Conservation (phyloP, 257 asterid species). For the Gardenia jasminoides region DNA sequence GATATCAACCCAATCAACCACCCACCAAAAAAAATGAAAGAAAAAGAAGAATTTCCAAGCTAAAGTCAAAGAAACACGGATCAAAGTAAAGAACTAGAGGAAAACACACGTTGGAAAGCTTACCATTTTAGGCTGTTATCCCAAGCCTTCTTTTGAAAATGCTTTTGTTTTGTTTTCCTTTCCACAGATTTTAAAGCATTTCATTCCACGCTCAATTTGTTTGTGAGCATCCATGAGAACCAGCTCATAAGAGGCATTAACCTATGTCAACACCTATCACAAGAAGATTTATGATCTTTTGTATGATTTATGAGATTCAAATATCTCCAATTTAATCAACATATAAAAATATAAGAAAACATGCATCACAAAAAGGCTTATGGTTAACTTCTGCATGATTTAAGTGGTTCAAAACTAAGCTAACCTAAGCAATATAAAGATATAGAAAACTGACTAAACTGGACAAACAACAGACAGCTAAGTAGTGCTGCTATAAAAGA, state of each 20-base stretch:
- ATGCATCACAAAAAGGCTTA: constrained; percentile 50
- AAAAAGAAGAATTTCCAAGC: too few species aligned
- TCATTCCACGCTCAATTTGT: constrained; percentile 97
- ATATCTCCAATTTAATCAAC: background rate
- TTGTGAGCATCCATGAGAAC: constrained; percentile 99
- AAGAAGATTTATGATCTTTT: constrained; percentile 49
- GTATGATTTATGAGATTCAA: background rate
- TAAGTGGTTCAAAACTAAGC: too few species aligned
- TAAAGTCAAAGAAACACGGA: too few species aligned
- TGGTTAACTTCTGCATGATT: constrained; percentile 60
- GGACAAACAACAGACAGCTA: background rate
- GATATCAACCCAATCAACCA: background rate
- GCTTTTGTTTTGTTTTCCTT: constrained; percentile 99
- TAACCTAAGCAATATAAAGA: too few species aligned
- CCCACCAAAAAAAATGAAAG: background rate
- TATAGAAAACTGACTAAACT: too few species aligned
- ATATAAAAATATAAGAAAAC: constrained; percentile 2
- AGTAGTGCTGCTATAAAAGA: background rate
- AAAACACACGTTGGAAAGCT: constrained; percentile 21
- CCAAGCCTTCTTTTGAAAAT: constrained; percentile 97
- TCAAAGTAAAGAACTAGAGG: constrained; percentile 2
- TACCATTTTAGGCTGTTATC: constrained; percentile 98
- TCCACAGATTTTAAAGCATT: constrained; percentile 92
- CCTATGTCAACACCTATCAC: constrained; percentile 78
- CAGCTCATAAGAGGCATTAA: constrained; percentile 99